Conservation (phyloP, 495 filamentous ascomycete genomes). For the Hypoxylon crocopeplum region DNA sequence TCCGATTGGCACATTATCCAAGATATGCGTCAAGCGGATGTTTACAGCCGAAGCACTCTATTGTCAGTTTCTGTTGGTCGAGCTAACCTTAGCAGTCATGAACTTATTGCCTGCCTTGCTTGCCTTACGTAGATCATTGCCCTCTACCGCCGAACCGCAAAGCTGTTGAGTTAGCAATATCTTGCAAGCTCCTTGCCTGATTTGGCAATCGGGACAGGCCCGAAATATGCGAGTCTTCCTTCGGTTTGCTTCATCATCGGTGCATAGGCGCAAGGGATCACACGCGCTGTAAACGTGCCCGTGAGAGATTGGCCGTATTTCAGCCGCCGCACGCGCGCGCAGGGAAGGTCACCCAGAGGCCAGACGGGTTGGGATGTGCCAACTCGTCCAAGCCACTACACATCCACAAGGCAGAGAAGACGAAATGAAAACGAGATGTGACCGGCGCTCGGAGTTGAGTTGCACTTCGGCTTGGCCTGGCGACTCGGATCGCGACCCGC, state of each 20-base stretch:
- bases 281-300: constrained; percentile 25
- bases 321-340: constrained; percentile 10
- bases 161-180: not conserved
- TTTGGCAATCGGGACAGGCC: constrained; percentile 4
- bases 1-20: too few relatives aligned
- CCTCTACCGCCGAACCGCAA: not conserved
- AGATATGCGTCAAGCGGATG: too few relatives aligned
- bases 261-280: constrained; percentile 13
- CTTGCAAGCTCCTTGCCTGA: not conserved
- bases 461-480: constrained; percentile 2
- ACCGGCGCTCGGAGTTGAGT: not conserved
- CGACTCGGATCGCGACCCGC: constrained; percentile 21
- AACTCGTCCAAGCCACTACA: too few relatives aligned
- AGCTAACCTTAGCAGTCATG: too few relatives aligned
- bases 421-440: constrained; percentile 9
- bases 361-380: not conserved
- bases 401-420: not conserved
- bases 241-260: constrained; percentile 19
- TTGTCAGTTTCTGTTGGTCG: too few relatives aligned
- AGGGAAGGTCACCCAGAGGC: not conserved
- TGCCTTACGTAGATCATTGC: not conserved
- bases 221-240: constrained; percentile 15
- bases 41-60: too few relatives aligned
- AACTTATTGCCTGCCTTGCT: too few relatives aligned
- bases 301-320: constrained; percentile 25